A percentile compares a stretch with the other conserved stretches of the same genome.
phyloP scores from a whole-genome alignment of 495 filamentous ascomycete species.

The Lepraria neglecta region DNA sequence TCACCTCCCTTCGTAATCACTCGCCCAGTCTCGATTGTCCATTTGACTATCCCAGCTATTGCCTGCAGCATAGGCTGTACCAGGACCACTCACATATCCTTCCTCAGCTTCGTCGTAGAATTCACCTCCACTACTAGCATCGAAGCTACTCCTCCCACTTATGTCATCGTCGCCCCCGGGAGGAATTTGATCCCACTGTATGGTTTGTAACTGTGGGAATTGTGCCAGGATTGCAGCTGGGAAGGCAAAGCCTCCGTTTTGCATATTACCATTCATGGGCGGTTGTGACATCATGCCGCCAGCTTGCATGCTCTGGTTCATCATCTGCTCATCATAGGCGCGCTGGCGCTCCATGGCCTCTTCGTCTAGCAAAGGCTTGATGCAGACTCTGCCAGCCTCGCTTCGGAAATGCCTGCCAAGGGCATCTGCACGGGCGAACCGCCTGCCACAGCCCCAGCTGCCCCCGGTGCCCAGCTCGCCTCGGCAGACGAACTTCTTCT shows the following conservation, averaged over 20 bases:
- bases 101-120: constrained; percentile 46
- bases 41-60: constrained; percentile 20
- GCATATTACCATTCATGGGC: constrained; percentile 20
- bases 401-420: constrained; percentile 94
- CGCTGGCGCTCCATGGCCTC: constrained; percentile 30
- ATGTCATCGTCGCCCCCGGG: constrained; percentile 63
- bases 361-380: constrained; percentile 74
- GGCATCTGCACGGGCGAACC: constrained; percentile 93
- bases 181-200: constrained; percentile 66
- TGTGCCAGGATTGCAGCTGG: constrained; percentile 84
- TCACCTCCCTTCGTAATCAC: constrained; percentile 28
- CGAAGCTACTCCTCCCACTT: constrained; percentile 79
- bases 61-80: constrained; percentile 22
- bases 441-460: constrained; percentile 86
- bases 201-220: constrained; percentile 78
- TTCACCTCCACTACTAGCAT: constrained; percentile 68
- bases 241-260: constrained; percentile 56
- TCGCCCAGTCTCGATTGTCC: constrained; percentile 26
- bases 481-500: constrained; percentile 96
- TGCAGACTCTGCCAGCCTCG: constrained; percentile 91
- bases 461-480: constrained; percentile 77
- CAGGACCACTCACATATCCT: constrained; percentile 34
- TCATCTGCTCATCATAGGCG: constrained; percentile 26
- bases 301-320: constrained; percentile 22
- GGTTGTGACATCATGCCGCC: constrained; percentile 22